phyloP scores from a whole-genome alignment of 179 eudicot species.

The Corrigiola litoralis region DNA sequence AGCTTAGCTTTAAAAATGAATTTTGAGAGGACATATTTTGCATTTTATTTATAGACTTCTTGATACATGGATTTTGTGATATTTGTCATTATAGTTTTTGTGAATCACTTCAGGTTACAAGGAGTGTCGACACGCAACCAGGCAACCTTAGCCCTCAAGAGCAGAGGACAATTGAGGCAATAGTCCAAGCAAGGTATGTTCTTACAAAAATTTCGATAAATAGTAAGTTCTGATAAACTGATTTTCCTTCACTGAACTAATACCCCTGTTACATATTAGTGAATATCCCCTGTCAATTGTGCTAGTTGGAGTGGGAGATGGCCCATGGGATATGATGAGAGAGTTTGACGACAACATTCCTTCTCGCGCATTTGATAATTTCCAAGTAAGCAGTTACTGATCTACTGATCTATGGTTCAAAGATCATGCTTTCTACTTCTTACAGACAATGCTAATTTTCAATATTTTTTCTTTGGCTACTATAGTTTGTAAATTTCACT shows the following conservation, averaged over 20 bases:
- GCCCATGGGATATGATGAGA: slow-evolving; percentile 99
- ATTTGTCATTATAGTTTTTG: neutral
- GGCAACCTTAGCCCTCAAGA: slow-evolving; percentile 90
- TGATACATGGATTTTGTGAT: neutral
- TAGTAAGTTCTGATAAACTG: neutral
- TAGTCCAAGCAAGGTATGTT: slow-evolving; percentile 83
- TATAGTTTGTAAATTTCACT: slow-evolving; percentile 96
- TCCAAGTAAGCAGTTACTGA: slow-evolving; percentile 55
- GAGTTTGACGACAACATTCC: slow-evolving; percentile 96
- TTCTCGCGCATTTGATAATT: slow-evolving; percentile 91
- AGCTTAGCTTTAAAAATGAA: neutral
- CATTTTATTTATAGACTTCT: neutral
- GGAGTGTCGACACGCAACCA: slow-evolving; percentile 76
- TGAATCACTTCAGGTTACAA: slow-evolving; percentile 57
- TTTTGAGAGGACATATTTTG: neutral
- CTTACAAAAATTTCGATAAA: neutral
- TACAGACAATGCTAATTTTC: slow-evolving; percentile 17
- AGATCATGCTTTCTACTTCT: slow-evolving; percentile 6
- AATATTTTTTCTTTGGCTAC: neutral
- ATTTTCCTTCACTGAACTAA: neutral
- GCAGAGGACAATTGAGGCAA: slow-evolving; percentile 79
- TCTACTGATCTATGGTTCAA: neutral
- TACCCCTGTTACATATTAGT: slow-evolving; percentile 15
- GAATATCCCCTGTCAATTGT: slow-evolving; percentile 82
- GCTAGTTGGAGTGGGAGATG: slow-evolving; percentile 95